A percentile compares a stretch with the other conserved stretches of the same genome.
phyloP scores from a whole-genome alignment of 495 filamentous ascomycete species.

The Aspergillus egyptiacus region DNA sequence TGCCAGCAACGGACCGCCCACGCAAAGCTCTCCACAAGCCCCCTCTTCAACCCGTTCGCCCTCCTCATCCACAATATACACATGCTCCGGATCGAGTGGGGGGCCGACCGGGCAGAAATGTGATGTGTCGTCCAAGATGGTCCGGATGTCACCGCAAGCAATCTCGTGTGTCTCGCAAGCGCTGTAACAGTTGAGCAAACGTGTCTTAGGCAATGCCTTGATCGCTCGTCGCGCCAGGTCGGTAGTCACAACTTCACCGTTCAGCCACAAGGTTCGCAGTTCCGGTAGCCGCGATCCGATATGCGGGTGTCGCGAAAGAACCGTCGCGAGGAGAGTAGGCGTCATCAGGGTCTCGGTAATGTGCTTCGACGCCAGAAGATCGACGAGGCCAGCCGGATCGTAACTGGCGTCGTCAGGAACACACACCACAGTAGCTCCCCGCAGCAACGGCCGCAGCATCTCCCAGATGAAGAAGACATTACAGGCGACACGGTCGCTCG shows the following conservation, averaged over 20 bases:
- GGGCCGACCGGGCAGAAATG: slow-evolving; percentile 58
- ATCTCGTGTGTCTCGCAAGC: slow-evolving; percentile 70
- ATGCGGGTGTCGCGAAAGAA: slow-evolving; percentile 54
- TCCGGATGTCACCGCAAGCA: slow-evolving; percentile 62
- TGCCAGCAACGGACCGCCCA: slow-evolving; percentile 76
- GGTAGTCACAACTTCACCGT: slow-evolving; percentile 65
- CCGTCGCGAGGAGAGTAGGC: slow-evolving; percentile 60
- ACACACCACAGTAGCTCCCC: slow-evolving; percentile 60
- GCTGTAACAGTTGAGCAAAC: slow-evolving; percentile 65
- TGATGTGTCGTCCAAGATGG: slow-evolving; percentile 49
- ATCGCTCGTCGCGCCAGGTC: slow-evolving; percentile 57
- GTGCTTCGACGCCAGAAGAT: slow-evolving; percentile 49
- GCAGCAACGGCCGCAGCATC: slow-evolving; percentile 61
- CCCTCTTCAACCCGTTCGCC: slow-evolving; percentile 54
- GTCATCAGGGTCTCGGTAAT: slow-evolving; percentile 70
- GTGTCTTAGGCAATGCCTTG: slow-evolving; percentile 55
- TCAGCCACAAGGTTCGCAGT: slow-evolving; percentile 59
- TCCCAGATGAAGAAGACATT: slow-evolving; percentile 76
- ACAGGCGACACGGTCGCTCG: slow-evolving; percentile 62
- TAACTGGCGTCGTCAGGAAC: slow-evolving; percentile 65
- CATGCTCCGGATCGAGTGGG: slow-evolving; percentile 51
- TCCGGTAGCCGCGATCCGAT: slow-evolving; percentile 51
- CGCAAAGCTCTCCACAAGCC: slow-evolving; percentile 69
- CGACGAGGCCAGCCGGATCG: slow-evolving; percentile 60
- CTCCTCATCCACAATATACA: slow-evolving; percentile 55